Base-by-base conservation (phyloP, 495 filamentous ascomycete genomes). In the Penicillium subrubescens region DNA sequence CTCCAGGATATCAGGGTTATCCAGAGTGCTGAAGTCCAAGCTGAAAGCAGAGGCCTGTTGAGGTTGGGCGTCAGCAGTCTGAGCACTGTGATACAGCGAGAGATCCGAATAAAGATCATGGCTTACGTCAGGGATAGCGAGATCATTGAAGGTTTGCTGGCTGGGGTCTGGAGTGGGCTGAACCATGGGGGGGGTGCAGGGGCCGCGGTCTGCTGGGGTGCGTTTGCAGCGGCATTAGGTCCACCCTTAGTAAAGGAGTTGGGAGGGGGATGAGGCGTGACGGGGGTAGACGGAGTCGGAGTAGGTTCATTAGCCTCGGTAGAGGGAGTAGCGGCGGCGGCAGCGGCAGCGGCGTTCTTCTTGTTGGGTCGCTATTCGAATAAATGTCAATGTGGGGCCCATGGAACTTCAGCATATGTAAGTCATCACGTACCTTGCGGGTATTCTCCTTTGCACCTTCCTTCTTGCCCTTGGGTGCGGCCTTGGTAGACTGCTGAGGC, bases 401-500 rank as follows among this genome's bases (percentile, higher is more conserved):
- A 8, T 34, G 8, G 15, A n/a, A n/a, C 31, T 21, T 14, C 25
- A 11, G n/a, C 12, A 34, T 21, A 21, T 37, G 33, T 12, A 23
- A 25, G 8, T 23, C 1, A 10, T 12, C 7, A 56, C 53, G 17
- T 56, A 56, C 53, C 53, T 56, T 56, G 53, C 53, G 53, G 19
- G 53, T 56, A 3, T 34, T 56, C 33, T 56, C 53, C 53, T 56
- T 79, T 63, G 72, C 84, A 87, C 3, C 79, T 77, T 59, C 89
- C 81, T 94, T 94, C 85, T 94, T 94, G 48, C 70, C 69, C 81
- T 94, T 97, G 0, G 92, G 90, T 46, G 86, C 88, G 0, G 92
- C 66, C 77, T 99, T 97, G 70, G 86, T 90, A 1, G 79, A 70
- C 74, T 91, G 90, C 65, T 88, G 86, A 12, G 95, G 95, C 4